These are phyloP conservation scores for Strigomonas culicis DNA, from an alignment of 208 protist species.

Conservation along the genomic window DNA sequence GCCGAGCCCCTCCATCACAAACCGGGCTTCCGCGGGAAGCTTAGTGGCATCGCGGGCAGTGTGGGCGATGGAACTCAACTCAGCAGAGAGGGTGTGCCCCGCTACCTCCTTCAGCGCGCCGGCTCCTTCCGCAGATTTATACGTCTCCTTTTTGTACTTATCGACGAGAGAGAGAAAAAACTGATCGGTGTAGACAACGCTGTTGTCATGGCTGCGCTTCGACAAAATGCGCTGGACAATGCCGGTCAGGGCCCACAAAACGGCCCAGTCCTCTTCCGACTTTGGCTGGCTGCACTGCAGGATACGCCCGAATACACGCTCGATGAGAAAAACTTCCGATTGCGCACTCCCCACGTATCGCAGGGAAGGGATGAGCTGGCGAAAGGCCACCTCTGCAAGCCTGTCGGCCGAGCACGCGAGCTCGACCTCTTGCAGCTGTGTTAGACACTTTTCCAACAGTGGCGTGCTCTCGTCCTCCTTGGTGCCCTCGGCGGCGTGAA, in stretches of 20 bases:
- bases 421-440: conserved; percentile 23
- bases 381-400: conserved; percentile 35
- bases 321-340: conserved; percentile 60
- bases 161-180: conserved; percentile 68
- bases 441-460: conserved; percentile 20
- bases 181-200: conserved; percentile 55
- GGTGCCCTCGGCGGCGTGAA: neutral
- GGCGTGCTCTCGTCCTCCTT: neutral
- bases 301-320: conserved; percentile 49
- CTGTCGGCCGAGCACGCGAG: conserved; percentile 9
- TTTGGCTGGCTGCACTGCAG: conserved; percentile 33
- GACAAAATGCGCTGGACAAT: conserved; percentile 50
- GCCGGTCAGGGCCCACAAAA: conserved; percentile 48
- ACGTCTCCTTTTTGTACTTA: conserved; percentile 24
- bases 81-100: conserved; percentile 33
- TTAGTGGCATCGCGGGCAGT: conserved; percentile 3
- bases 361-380: conserved; percentile 43
- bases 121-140: conserved; percentile 15
- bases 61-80: conserved; percentile 22
- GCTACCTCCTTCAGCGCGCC: conserved; percentile 26
- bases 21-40: conserved; percentile 22
- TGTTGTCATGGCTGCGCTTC: conserved; percentile 27
- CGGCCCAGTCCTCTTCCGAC: conserved; percentile 51
- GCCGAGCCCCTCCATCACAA: conserved; percentile 55
- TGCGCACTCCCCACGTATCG: conserved; percentile 38